Evolutionary conservation across 1,284 basidiomycete species (phyloP).

Genomic region (Inonotus hispidus): DNA sequence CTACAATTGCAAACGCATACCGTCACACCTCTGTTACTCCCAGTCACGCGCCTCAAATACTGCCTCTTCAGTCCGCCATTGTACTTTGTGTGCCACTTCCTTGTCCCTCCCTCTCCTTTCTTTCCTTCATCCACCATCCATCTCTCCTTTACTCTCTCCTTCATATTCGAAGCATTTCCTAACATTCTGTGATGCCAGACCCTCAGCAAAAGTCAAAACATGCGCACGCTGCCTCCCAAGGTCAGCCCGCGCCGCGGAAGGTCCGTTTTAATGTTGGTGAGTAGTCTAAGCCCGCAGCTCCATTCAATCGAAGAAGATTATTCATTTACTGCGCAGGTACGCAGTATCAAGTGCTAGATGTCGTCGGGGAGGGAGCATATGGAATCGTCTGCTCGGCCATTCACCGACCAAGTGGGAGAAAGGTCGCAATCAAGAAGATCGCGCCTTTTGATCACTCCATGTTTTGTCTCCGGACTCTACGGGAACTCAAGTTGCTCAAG

Average conservation of each 20-base stretch:
- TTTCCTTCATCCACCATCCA: neutral
- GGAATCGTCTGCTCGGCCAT: conserved; percentile 88
- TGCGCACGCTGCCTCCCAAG: conserved; percentile 52
- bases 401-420: conserved; percentile 72
- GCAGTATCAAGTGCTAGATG: conserved; percentile 84
- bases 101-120: neutral
- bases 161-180: neutral
- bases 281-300: conserved; percentile 29
- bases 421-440: conserved; percentile 90
- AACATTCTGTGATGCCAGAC: neutral
- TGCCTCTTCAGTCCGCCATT: neutral
- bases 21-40: neutral
- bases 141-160: neutral
- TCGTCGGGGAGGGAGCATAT: conserved; percentile 85
- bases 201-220: conserved; percentile 48
- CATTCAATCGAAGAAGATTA: neutral
- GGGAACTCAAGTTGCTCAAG: conserved; percentile 86
- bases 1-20: neutral
- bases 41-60: neutral
- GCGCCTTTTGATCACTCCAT: conserved; percentile 90
- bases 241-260: conserved; percentile 72
- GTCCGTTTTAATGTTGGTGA: conserved; percentile 89
- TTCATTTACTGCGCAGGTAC: conserved; percentile 42
- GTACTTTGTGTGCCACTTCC: conserved; percentile 8
- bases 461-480: conserved; percentile 82